A percentile compares a stretch with the other conserved stretches of the same genome.
These are phyloP conservation scores for Cryptosporidium tyzzeri DNA, from an alignment of 169 alveolate species.

Conservation along the genomic window DNA sequence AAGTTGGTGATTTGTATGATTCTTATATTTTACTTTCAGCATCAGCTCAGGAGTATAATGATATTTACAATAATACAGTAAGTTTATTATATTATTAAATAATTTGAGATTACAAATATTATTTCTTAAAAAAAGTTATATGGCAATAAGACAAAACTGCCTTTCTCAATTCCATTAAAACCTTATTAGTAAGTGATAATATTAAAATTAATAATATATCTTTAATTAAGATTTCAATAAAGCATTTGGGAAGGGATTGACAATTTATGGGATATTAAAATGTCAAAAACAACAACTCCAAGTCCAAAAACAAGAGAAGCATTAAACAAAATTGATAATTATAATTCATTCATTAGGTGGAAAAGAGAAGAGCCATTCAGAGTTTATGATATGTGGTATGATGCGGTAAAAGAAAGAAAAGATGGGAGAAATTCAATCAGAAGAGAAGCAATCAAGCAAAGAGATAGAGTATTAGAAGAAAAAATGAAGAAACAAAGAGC, in stretches of 20 bases:
- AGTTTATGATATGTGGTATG: constrained; percentile 61
- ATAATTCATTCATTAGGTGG: constrained; percentile 50
- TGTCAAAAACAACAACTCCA: constrained; percentile 69
- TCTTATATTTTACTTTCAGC: constrained; percentile 70
- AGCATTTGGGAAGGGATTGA: constrained; percentile 71
- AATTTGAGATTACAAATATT: background rate
- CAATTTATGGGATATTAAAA: constrained; percentile 43
- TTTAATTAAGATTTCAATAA: background rate
- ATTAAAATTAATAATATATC: background rate
- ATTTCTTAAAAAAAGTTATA: background rate
- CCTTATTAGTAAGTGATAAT: constrained; percentile 70
- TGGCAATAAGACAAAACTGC: constrained; percentile 12
- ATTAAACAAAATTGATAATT: constrained; percentile 20
- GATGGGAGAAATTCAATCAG: constrained; percentile 24
- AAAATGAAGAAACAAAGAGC: constrained; percentile 68
- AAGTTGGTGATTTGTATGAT: constrained; percentile 52
- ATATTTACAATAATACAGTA: background rate
- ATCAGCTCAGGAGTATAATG: constrained; percentile 53
- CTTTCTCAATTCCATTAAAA: constrained; percentile 62
- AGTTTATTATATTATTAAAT: background rate
- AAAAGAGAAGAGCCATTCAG: constrained; percentile 64
- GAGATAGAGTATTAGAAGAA: constrained; percentile 61
- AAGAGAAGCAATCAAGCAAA: constrained; percentile 36
- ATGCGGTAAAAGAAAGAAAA: constrained; percentile 48
- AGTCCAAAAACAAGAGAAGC: constrained; percentile 55